Percentiles rank a stretch among this genome's conserved stretches.
These are phyloP conservation scores for Cryptococcus wingfieldii DNA, from an alignment of 1,284 basidiomycete species.

Conservation along the genomic window DNA sequence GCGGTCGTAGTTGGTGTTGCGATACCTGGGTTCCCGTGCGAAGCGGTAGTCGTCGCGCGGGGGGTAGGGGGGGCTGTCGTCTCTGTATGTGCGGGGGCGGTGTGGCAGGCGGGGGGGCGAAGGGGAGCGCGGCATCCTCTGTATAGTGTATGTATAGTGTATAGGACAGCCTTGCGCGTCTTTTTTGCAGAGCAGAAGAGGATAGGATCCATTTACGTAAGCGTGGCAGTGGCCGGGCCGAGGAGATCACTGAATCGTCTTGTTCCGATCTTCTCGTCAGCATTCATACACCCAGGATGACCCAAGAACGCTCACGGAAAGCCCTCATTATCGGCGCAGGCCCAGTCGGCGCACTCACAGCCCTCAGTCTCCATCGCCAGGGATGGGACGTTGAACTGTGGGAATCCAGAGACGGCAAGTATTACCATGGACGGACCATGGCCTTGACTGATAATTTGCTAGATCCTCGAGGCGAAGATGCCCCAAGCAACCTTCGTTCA, in stretches of 20 bases:
- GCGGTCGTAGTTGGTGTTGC: constrained; percentile 8
- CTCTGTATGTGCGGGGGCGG: constrained; percentile 16
- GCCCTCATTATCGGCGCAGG: constrained; percentile 69
- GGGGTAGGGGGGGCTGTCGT: constrained; percentile 22
- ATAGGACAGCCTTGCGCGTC: not conserved
- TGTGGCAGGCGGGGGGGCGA: constrained; percentile 18
- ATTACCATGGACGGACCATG: not conserved
- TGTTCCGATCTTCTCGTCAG: too few species aligned
- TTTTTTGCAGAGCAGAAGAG: too few species aligned
- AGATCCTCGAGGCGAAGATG: constrained; percentile 44
- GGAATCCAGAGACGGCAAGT: constrained; percentile 75
- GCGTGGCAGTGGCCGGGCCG: too few species aligned
- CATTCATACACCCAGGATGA: not conserved
- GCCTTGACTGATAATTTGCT: not conserved
- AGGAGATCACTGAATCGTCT: too few species aligned
- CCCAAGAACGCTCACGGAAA: constrained; percentile 25
- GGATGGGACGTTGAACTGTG: constrained; percentile 89
- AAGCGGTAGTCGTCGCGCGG: constrained; percentile 12
- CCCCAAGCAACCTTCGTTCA: constrained; percentile 57
- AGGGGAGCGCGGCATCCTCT: constrained; percentile 32
- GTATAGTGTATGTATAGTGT: not conserved
- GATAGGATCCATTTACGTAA: too few species aligned
- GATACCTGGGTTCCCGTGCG: constrained; percentile 7
- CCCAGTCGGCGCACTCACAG: constrained; percentile 89
- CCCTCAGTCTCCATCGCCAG: constrained; percentile 75